Conservation (phyloP, 208 protist genomes). For the Naegleria gruberi region DNA sequence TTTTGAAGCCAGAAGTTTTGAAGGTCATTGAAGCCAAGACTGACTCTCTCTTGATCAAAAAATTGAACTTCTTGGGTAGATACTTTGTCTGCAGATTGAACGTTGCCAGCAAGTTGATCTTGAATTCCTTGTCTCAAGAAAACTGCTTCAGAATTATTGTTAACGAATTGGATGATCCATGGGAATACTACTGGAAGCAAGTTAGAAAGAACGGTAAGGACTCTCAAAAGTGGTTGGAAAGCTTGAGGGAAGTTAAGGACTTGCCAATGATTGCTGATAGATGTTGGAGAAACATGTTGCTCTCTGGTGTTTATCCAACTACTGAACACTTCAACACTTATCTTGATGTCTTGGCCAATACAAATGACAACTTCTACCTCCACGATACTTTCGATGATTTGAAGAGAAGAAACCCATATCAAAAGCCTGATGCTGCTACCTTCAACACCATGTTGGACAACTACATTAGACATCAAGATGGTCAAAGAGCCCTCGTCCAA, state of each 20-base stretch:
- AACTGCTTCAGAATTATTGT: neutral
- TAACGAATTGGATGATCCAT: neutral
- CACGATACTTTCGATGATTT: neutral
- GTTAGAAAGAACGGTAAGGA: neutral
- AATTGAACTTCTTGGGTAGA: neutral
- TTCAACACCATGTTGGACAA: neutral
- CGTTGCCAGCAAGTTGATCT: neutral
- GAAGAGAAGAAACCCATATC: conserved; percentile 1
- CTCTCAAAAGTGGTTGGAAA: neutral
- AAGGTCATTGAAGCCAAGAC: neutral
- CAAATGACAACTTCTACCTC: neutral
- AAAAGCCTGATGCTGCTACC: neutral
- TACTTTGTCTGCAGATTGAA: neutral
- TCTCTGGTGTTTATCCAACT: neutral
- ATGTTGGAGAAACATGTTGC: neutral
- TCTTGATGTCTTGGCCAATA: neutral
- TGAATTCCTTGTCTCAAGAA: neutral
- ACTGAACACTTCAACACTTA: conserved; percentile 5
- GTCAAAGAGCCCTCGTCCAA: neutral
- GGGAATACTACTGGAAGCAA: conserved; percentile 8
- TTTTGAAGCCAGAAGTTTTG: conserved; percentile 12
- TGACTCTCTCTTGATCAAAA: conserved; percentile 5
- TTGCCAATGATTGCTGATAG: neutral
- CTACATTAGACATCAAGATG: neutral
- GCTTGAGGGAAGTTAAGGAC: neutral